These are phyloP conservation scores for Neopestalotiopsis sp. DNA, from an alignment of 2,329 filamentous ascomycete genomes.

Conservation along the genomic window DNA sequence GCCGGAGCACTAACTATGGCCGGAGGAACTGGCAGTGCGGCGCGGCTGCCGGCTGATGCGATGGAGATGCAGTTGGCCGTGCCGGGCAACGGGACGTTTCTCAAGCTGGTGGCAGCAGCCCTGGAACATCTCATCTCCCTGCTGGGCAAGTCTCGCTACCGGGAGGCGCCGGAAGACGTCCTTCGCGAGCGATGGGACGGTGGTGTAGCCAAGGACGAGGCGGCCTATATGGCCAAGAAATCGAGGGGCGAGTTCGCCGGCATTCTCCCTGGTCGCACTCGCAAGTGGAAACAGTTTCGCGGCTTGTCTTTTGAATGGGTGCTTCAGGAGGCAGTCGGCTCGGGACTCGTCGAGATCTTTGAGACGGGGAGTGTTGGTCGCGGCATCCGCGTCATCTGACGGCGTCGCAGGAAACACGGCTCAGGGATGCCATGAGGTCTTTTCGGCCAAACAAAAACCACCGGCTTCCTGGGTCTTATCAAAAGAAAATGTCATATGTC, in stretches of 20 bases:
- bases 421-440: not conserved
- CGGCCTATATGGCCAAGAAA: constrained; percentile 51
- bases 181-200: constrained; percentile 75
- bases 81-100: constrained; percentile 68
- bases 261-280: constrained; percentile 64
- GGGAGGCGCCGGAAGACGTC: constrained; percentile 66
- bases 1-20: constrained; percentile 66
- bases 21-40: constrained; percentile 56
- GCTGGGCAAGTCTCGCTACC: constrained; percentile 62
- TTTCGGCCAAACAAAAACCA: not conserved
- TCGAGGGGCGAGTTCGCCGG: constrained; percentile 61
- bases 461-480: not conserved
- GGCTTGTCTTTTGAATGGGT: constrained; percentile 76
- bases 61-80: constrained; percentile 62
- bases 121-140: constrained; percentile 66
- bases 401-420: not conserved
- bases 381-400: constrained; percentile 57
- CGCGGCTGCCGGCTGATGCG: constrained; percentile 40
- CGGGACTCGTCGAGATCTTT: constrained; percentile 75
- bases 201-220: constrained; percentile 55
- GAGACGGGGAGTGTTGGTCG: constrained; percentile 76
- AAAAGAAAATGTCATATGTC: not conserved
- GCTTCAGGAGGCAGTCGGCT: constrained; percentile 71
- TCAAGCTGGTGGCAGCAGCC: constrained; percentile 68
- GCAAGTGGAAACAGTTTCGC: constrained; percentile 73